Evolutionary conservation across 495 filamentous ascomycete species (phyloP).

Genomic region (Oidiodendron maius): DNA sequence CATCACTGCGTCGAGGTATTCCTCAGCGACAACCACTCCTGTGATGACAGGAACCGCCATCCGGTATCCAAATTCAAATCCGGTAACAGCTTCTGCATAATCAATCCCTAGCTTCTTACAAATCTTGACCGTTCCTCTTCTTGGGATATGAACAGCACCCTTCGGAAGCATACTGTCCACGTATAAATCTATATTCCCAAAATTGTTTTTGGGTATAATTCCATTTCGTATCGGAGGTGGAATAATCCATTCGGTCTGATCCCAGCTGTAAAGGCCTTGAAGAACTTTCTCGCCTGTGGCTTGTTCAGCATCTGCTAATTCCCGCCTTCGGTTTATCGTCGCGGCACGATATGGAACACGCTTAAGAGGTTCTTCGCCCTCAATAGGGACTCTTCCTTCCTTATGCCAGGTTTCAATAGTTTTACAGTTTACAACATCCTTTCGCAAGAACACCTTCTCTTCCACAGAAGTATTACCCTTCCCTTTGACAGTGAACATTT

Average conservation of each 20-base stretch:
- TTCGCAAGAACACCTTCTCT: constrained; percentile 75
- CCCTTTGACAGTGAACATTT: constrained; percentile 61
- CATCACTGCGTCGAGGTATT: constrained; percentile 66
- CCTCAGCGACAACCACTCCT: constrained; percentile 81
- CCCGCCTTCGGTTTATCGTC: constrained; percentile 80
- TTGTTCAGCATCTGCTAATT: constrained; percentile 76
- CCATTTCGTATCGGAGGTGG: constrained; percentile 78
- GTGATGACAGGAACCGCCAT: constrained; percentile 89
- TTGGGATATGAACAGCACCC: constrained; percentile 79
- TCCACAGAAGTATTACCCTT: constrained; percentile 59
- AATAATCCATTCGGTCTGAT: constrained; percentile 94
- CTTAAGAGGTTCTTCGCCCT: constrained; percentile 73
- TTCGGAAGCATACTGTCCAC: constrained; percentile 86
- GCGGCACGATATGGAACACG: constrained; percentile 85
- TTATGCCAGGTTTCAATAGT: constrained; percentile 97
- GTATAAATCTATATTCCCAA: constrained; percentile 96
- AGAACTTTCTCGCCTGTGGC: constrained; percentile 74
- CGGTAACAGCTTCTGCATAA: constrained; percentile 90
- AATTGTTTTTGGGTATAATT: constrained; percentile 87
- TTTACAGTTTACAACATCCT: constrained; percentile 78
- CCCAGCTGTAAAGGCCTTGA: constrained; percentile 76
- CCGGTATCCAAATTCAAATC: constrained; percentile 92
- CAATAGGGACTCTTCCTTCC: constrained; percentile 73
- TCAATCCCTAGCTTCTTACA: constrained; percentile 82
- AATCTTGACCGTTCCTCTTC: constrained; percentile 66